Evolutionary conservation across 495 filamentous ascomycete genomes (phyloP), one percentile per base, ranked within the genome.

Genomic region (Xylaria telfairii): DNA sequence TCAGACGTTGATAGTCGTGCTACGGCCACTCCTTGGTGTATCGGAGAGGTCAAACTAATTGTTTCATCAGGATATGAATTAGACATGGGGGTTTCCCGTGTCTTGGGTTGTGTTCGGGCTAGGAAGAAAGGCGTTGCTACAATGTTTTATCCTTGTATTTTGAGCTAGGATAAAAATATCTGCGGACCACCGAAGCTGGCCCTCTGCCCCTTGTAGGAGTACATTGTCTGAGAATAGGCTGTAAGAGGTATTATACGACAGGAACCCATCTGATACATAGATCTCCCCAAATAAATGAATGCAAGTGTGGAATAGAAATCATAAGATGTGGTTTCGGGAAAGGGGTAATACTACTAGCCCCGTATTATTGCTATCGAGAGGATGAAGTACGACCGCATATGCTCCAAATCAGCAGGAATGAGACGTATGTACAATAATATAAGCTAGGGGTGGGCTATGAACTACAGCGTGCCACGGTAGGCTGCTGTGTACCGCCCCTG

Each of bases 401-500:
- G 28, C 17, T 41, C 37, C 17, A 37, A 12, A 65, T 65, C 62
- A 51, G 9, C 28, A 39, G 44, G 8, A 32, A 37, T 1, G 12
- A 32, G 8, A 28, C n/a, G 10, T 3, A 65, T 63, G 47, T 42
- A 41, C 47, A 28, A 54, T 17, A 39, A 8, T 66, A 13, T 28
- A 54, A 24, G 47, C 46, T 46, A 34, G 51, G 37, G 34, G 4
- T 13, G 32, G 65, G 28, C 42, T 57, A 68, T 10, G 30, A 44
- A n/a, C 60, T 62, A 69, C 59, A 64, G 24, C 21, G 46, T 64
- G 37, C 37, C 42, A 65, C 34, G 24, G 30, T 54, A 53, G 59
- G 28, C 39, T 41, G 59, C 28, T 19, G 21, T 70, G 28, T 15
- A 37, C 63, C 7, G 15, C 49, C 68, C 47, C 46, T 65, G 47